Conservation (phyloP, 1,284 basidiomycete genomes). For the Ceratobasidium sp. region DNA sequence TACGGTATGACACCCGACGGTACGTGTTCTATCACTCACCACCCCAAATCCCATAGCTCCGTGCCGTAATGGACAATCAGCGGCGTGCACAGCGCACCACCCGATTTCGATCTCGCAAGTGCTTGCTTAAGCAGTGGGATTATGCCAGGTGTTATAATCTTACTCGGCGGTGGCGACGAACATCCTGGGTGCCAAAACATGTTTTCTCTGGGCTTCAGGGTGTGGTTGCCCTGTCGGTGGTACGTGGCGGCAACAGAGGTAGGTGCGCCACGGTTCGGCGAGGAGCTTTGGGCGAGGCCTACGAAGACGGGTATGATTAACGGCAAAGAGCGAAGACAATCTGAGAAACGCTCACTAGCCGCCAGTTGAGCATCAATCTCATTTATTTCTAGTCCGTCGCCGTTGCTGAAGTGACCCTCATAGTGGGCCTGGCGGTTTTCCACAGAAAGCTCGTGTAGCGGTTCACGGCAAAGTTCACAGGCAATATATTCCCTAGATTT, state of each 20-base stretch:
- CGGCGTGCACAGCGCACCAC: conserved; percentile 63
- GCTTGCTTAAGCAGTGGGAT: conserved; percentile 69
- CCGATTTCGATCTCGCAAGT: conserved; percentile 60
- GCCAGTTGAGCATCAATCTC: conserved; percentile 26
- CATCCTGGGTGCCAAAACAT: conserved; percentile 68
- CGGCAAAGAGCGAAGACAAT: background rate
- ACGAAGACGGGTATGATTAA: background rate
- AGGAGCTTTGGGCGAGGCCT: conserved; percentile 21
- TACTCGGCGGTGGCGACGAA: conserved; percentile 61
- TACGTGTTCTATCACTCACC: too few relatives aligned
- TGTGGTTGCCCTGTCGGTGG: background rate
- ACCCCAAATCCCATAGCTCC: conserved; percentile 74
- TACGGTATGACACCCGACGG: too few relatives aligned
- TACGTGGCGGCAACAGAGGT: background rate
- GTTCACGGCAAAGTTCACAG: conserved; percentile 27
- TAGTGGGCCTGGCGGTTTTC: conserved; percentile 45
- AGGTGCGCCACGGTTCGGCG: background rate
- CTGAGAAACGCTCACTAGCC: background rate
- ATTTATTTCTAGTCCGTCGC: conserved; percentile 43
- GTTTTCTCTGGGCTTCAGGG: conserved; percentile 52
- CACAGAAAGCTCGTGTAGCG: conserved; percentile 40
- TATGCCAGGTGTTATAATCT: conserved; percentile 75
- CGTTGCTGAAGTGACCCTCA: conserved; percentile 43
- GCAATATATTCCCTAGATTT: conserved; percentile 15
- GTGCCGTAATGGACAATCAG: conserved; percentile 64